A percentile compares a stretch with the other conserved stretches of the same genome.
These are phyloP conservation scores for Metschnikowia rubicola DNA, from an alignment of 805 yeast species.

Conservation along the genomic window DNA sequence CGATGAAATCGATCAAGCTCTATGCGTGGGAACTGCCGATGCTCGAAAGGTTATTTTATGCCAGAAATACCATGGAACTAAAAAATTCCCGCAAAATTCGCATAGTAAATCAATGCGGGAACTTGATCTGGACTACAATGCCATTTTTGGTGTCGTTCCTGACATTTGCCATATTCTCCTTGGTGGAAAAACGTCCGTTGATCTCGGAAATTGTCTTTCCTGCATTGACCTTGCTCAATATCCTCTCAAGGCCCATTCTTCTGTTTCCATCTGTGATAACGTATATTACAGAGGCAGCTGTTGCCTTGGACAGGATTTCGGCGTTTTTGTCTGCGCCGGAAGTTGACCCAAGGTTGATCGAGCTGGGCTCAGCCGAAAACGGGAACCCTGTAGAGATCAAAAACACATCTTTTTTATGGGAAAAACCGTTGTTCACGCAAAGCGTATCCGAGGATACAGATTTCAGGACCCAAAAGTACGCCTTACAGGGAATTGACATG, in stretches of 20 bases:
- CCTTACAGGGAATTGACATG: conserved; percentile 11
- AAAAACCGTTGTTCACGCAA: conserved; percentile 2
- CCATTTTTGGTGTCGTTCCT: conserved; percentile 64
- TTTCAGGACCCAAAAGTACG: conserved; percentile 25
- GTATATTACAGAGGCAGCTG: conserved; percentile 54
- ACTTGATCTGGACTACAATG: conserved; percentile 60
- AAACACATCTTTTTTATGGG: conserved; percentile 15
- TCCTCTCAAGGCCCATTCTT: conserved; percentile 56
- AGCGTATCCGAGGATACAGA: conserved; percentile 8
- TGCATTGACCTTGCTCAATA: conserved; percentile 56
- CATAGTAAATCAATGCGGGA: conserved; percentile 39
- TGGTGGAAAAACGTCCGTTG: conserved; percentile 44
- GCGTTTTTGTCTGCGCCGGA: conserved; percentile 38
- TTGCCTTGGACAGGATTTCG: conserved; percentile 53
- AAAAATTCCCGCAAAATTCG: conserved; percentile 17
- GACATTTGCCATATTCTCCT: conserved; percentile 54
- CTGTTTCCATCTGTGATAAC: conserved; percentile 58
- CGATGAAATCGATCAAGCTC: conserved; percentile 26
- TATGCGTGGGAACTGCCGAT: conserved; percentile 28
- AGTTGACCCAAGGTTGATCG: conserved; percentile 14
- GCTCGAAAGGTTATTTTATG: conserved; percentile 18
- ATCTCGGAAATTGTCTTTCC: conserved; percentile 71
- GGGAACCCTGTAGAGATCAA: conserved; percentile 4
- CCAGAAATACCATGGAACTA: conserved; percentile 22
- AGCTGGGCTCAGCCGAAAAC: conserved; percentile 1